Conservation (phyloP, 1,284 basidiomycete genomes). For the Puccinia novopanici region DNA sequence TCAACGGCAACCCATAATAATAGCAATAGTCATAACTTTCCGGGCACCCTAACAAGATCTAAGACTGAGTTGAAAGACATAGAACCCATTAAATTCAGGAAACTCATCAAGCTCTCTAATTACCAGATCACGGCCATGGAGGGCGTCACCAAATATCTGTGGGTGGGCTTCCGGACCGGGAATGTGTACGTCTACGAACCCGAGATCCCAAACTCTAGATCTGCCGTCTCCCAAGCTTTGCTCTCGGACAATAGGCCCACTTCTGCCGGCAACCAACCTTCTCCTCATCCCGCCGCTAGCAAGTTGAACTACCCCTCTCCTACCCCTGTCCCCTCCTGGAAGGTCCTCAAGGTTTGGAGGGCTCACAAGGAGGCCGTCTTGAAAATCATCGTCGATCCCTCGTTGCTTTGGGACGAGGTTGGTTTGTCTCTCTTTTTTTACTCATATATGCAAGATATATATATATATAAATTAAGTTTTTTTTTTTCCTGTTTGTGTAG, state of each 20-base stretch:
- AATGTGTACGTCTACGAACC: constrained; percentile 55
- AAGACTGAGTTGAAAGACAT: not conserved
- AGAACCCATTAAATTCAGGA: constrained; percentile 24
- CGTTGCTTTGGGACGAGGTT: constrained; percentile 47
- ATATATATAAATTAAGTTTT: constrained; percentile 49
- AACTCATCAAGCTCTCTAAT: constrained; percentile 46
- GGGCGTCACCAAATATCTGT: constrained; percentile 56
- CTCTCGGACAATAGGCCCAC: constrained; percentile 80
- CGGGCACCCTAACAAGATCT: constrained; percentile 11
- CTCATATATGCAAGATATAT: no score
- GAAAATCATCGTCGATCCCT: constrained; percentile 66
- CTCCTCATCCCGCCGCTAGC: constrained; percentile 68
- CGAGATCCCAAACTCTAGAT: not conserved
- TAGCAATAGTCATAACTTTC: not conserved
- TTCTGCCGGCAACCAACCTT: constrained; percentile 80
- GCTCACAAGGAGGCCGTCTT: constrained; percentile 76
- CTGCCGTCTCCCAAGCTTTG: constrained; percentile 69
- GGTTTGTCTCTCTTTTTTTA: not conserved
- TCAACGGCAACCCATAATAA: not conserved
- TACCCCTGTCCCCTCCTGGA: constrained; percentile 67
- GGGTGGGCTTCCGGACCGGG: constrained; percentile 56
- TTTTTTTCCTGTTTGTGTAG: constrained; percentile 73
- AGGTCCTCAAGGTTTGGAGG: constrained; percentile 83
- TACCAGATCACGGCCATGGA: constrained; percentile 55
- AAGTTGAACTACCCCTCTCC: constrained; percentile 62